Evolutionary conservation across 2,329 filamentous ascomycete species (phyloP).

Genomic region (Graphium sp.): DNA sequence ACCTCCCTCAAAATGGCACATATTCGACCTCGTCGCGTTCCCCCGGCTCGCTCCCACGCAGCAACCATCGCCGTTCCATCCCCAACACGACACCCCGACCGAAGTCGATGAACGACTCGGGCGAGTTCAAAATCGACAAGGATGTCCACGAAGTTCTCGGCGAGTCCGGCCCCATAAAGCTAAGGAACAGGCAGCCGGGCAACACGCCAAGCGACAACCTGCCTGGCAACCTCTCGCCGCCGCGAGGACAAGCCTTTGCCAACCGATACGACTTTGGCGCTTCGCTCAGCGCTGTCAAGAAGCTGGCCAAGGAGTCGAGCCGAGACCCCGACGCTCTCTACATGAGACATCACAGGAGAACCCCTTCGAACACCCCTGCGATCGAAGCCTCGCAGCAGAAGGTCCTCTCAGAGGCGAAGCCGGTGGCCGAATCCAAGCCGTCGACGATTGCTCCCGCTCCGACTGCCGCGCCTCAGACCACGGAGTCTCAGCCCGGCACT

Average conservation of each 20-base stretch:
- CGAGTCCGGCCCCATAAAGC: conserved; percentile 33
- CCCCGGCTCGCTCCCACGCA: conserved; percentile 44
- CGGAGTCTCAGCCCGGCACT: conserved; percentile 16
- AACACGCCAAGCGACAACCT: conserved; percentile 48
- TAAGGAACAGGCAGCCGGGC: no score
- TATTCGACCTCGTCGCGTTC: conserved; percentile 33
- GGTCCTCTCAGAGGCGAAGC: no score
- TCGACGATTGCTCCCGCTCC: conserved; percentile 4
- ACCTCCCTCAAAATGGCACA: conserved; percentile 44
- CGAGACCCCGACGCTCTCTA: conserved; percentile 45
- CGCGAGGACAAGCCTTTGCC: conserved; percentile 62
- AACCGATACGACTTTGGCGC: conserved; percentile 92
- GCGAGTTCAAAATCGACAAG: conserved; percentile 40
- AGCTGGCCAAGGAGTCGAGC: conserved; percentile 85
- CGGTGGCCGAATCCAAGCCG: conserved; percentile 1
- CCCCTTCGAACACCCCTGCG: conserved; percentile 16
- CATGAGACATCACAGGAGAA: conserved; percentile 36
- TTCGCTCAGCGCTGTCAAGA: conserved; percentile 57
- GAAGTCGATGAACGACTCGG: conserved; percentile 38
- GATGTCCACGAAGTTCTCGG: conserved; percentile 46
- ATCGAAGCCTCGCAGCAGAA: conserved; percentile 6
- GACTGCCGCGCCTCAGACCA: conserved; percentile 3
- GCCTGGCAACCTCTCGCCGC: conserved; percentile 29
- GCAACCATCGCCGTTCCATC: conserved; percentile 37
- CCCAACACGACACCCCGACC: conserved; percentile 25